These are phyloP conservation scores for Ceriops zippeliana DNA, from an alignment of 345 rosid genomes.

Conservation along the genomic window DNA sequence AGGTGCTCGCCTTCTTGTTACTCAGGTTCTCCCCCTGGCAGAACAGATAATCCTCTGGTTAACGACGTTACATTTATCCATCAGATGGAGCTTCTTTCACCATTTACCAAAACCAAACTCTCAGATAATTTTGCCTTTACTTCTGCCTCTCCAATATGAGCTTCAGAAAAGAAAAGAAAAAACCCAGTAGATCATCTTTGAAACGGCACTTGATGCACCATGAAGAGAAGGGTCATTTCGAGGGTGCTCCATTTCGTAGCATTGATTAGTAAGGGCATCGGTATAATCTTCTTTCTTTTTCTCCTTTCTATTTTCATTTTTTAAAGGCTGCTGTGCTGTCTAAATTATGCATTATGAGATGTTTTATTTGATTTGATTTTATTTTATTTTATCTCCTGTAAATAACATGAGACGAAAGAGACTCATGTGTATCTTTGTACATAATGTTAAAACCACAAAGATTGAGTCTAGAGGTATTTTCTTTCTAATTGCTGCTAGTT, in stretches of 20 bases:
- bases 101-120: constrained; percentile 50
- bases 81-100: constrained; percentile 63
- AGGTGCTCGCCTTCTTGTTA: constrained; percentile 44
- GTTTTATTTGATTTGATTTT: not conserved
- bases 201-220: not conserved
- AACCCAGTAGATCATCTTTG: not conserved
- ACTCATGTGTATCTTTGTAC: constrained; percentile 1
- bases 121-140: constrained; percentile 38
- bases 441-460: not conserved
- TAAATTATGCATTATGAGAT: not conserved
- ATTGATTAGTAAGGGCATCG: not conserved
- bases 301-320: no score
- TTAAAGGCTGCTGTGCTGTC: not conserved
- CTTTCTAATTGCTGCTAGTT: no score
- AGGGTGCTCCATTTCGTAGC: not conserved
- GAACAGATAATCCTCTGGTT: constrained; percentile 68
- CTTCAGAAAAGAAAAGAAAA: not conserved
- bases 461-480: not conserved
- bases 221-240: not conserved
- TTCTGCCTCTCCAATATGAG: constrained; percentile 34
- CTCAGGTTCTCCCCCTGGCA: constrained; percentile 75
- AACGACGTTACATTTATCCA: constrained; percentile 63
- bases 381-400: not conserved
- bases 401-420: constrained; percentile 1
- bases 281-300: not conserved